Conservation (phyloP, 768 basidiomycete species). For the Suillus luteus region DNA sequence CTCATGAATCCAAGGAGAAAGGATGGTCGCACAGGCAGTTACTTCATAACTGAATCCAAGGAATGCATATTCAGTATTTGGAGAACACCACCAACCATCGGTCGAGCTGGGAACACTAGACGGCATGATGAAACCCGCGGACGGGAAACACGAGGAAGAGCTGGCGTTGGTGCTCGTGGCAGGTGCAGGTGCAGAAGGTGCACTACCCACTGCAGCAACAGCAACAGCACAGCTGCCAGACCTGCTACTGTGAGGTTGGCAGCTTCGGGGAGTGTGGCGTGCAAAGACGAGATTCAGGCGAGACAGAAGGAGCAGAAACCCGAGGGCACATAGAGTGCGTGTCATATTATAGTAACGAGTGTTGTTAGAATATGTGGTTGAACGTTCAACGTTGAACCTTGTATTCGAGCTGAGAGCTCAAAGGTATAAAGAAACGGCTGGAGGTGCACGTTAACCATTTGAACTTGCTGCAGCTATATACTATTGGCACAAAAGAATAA, state of each 20-base stretch:
- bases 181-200: conserved; percentile 1
- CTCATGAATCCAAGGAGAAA: background rate
- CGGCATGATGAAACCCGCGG: conserved; percentile 57
- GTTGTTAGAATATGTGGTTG: background rate
- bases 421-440: background rate
- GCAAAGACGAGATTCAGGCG: conserved; percentile 15
- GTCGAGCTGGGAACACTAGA: conserved; percentile 43
- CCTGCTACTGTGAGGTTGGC: conserved; percentile 1
- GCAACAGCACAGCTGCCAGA: background rate
- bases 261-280: conserved; percentile 19
- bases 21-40: conserved; percentile 50
- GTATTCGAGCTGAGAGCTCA: background rate
- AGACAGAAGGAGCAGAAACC: conserved; percentile 16
- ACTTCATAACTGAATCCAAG: conserved; percentile 79
- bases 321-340: conserved; percentile 6
- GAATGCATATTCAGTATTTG: conserved; percentile 69
- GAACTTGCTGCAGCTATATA: background rate
- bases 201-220: background rate
- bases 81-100: conserved; percentile 65
- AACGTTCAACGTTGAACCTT: background rate
- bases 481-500: background rate
- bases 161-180: background rate
- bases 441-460: background rate
- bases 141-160: conserved; percentile 38
- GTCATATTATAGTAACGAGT: conserved; percentile 17